Evolutionary conservation across 2,329 filamentous ascomycete species (phyloP), one percentile per base, ranked within the genome.

Genomic region (Apiospora sp.): DNA sequence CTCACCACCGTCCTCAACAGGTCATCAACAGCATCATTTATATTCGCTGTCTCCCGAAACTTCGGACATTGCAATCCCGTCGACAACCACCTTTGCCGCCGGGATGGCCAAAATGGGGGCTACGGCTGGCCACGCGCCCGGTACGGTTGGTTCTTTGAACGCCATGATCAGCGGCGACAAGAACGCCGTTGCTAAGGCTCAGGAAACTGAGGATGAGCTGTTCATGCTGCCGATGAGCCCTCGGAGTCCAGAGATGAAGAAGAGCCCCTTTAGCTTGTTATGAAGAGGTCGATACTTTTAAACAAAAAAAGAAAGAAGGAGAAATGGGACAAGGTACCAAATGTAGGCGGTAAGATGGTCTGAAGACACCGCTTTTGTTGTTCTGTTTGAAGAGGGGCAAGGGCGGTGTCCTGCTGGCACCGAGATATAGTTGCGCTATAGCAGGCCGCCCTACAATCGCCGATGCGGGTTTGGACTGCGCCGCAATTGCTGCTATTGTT

Each of bases 211-310:
- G 76, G 94, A 97, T 73, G 95, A 93, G 54, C 86, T 98, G 2
- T 98, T 98, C 79, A 95, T 94, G 0, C 88, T 97, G 70, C 94
- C 94, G 1, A 90, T 98, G 84, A 96, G 93, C 78, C 95, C 95
- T 0, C 87, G 95, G 69, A 95, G 93, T 78, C 95, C 95, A 0
- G 94, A 97, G 76, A 94, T 96, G 86, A 91, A 91, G 71, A 93
- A 91, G 77, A 95, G 93, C 79, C 95, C 94, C 0, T 98, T 98
- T 79, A 90, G 88, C 77, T 83, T 89, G 37, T 75, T 89, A 71
- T 83, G 75, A 72, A 13, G 8, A 41, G 22, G 58, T 3, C 16
- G 27, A 19, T 61, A 14, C 7, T 34, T 7, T 6, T 4, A 10
- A 34, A 22, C 27, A 61, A 34, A 16, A 22, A 27, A 12, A 41